Conservation (phyloP, 2,329 filamentous ascomycete species). For the Hymenoscyphus fraxineus region DNA sequence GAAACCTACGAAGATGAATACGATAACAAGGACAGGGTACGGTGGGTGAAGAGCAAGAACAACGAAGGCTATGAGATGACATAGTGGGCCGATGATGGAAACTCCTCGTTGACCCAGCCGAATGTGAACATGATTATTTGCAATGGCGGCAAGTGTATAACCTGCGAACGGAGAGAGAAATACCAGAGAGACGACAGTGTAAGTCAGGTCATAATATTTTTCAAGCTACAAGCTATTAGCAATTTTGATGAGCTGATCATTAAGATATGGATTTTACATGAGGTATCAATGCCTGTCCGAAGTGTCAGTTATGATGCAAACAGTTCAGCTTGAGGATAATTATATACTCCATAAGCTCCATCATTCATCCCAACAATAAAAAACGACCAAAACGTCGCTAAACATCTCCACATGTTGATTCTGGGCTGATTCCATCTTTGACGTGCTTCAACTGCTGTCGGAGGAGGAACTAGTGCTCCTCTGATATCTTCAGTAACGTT, state of each 20-base stretch:
- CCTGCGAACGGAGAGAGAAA: constrained; percentile 65
- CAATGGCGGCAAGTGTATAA: constrained; percentile 59
- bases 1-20: constrained; percentile 64
- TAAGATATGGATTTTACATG: constrained; percentile 31
- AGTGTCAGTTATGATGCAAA: not conserved
- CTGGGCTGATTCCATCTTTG: constrained; percentile 63
- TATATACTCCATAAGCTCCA: constrained; percentile 57
- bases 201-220: constrained; percentile 57
- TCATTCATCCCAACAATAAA: constrained; percentile 67
- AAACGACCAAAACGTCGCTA: constrained; percentile 58
- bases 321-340: not conserved
- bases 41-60: constrained; percentile 65
- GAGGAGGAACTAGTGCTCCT: constrained; percentile 11
- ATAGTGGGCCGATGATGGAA: constrained; percentile 59
- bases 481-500: constrained; percentile 16
- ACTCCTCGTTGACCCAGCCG: constrained; percentile 64
- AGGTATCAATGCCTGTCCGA: constrained; percentile 43
- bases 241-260: not conserved
- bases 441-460: constrained; percentile 27
- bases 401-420: constrained; percentile 55
- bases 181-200: constrained; percentile 61
- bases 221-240: constrained; percentile 44
- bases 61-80: constrained; percentile 62
- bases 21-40: constrained; percentile 61
- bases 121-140: constrained; percentile 61